These are phyloP conservation scores for Podosphaera xanthii DNA, from an alignment of 2,329 filamentous ascomycete genomes.

Conservation along the genomic window DNA sequence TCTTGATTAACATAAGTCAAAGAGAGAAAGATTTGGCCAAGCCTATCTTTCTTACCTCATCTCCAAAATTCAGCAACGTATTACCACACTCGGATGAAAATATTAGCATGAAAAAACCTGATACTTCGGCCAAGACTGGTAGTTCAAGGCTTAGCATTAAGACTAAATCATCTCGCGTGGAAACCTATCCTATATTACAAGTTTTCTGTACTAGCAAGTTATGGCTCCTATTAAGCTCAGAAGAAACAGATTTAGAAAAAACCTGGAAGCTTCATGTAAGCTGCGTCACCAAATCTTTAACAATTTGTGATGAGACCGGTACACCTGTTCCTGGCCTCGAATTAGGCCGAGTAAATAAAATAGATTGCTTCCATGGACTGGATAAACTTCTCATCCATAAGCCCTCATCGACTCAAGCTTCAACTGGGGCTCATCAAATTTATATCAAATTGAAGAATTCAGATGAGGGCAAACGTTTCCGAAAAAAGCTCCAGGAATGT, in stretches of 20 bases:
- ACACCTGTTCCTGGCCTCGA: neutral
- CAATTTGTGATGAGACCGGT: neutral
- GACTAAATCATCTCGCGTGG: neutral
- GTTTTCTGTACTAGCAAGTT: neutral
- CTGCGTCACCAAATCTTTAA: neutral
- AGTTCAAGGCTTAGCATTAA: neutral
- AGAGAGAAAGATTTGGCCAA: neutral
- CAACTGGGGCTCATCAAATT: neutral
- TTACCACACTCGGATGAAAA: neutral
- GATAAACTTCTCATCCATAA: neutral
- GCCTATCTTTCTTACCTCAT: neutral
- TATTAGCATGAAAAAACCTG: neutral
- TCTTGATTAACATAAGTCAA: no score
- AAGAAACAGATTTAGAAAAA: neutral
- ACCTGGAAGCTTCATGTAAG: neutral
- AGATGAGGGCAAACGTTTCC: neutral
- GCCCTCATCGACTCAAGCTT: neutral
- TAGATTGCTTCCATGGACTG: neutral
- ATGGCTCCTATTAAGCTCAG: neutral
- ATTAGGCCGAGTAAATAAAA: neutral
- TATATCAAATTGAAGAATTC: constrained; percentile 1
- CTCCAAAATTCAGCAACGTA: neutral
- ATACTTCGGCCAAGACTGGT: neutral
- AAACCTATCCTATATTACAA: neutral
- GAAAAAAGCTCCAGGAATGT: neutral